Conservation (phyloP, 257 asterid genomes). For the Ligustrum vulgare region DNA sequence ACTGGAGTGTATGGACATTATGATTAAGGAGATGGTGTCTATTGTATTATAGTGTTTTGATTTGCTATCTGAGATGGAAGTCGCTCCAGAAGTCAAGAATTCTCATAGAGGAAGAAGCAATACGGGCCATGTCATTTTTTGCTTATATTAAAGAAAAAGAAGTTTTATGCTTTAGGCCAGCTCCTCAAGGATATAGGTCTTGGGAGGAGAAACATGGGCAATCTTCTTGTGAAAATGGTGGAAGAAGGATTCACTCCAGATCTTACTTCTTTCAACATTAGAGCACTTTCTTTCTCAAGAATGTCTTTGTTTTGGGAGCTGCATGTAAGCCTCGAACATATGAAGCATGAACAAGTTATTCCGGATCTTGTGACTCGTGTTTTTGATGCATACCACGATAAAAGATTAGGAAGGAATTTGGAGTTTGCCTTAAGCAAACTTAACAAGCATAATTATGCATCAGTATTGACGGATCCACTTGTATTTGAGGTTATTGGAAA, state of each 20-base stretch:
- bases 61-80: constrained; percentile 61
- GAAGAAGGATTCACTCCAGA: constrained; percentile 81
- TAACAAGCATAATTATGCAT: constrained; percentile 39
- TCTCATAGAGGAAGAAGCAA: constrained; percentile 85
- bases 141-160: constrained; percentile 70
- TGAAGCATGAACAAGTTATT: constrained; percentile 65
- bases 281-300: constrained; percentile 78
- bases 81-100: constrained; percentile 75
- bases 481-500: constrained; percentile 84
- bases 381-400: constrained; percentile 75
- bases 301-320: constrained; percentile 90
- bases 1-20: constrained; percentile 66
- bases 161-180: constrained; percentile 63
- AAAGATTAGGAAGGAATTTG: constrained; percentile 70
- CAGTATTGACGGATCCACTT: constrained; percentile 54
- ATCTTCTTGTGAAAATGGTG: constrained; percentile 83
- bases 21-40: constrained; percentile 69
- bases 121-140: constrained; percentile 49
- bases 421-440: constrained; percentile 55
- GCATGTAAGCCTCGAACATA: constrained; percentile 85
- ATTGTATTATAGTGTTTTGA: constrained; percentile 57
- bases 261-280: constrained; percentile 71
- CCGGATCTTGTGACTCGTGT: constrained; percentile 90
- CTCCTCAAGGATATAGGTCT: constrained; percentile 76
- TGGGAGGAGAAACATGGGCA: constrained; percentile 80